phyloP scores from a whole-genome alignment of 257 asterid genomes.

The Fraxinus excelsior region DNA sequence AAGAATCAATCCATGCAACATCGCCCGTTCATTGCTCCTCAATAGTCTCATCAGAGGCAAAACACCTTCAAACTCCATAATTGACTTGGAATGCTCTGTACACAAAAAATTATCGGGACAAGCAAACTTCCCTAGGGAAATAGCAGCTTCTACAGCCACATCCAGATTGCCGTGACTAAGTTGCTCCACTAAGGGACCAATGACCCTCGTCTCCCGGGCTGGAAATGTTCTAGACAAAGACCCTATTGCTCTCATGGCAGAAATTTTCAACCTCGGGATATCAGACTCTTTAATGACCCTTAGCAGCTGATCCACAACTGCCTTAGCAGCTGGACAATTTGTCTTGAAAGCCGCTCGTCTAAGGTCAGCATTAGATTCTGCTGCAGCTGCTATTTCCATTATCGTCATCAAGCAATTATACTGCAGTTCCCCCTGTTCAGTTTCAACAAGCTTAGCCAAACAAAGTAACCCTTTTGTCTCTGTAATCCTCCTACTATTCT shows the following conservation, averaged over 20 bases:
- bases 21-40: constrained; percentile 56
- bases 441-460: constrained; percentile 76
- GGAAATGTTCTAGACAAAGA: constrained; percentile 78
- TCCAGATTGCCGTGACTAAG: constrained; percentile 55
- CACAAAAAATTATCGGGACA: constrained; percentile 61
- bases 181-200: constrained; percentile 53
- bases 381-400: constrained; percentile 78
- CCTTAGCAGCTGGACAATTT: constrained; percentile 80
- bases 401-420: constrained; percentile 67
- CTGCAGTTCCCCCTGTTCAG: constrained; percentile 63
- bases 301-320: constrained; percentile 73
- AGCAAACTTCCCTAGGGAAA: constrained; percentile 65
- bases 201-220: constrained; percentile 68
- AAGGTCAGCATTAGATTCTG: constrained; percentile 71
- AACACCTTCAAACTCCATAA: constrained; percentile 68
- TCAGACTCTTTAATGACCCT: constrained; percentile 50
- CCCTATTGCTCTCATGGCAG: constrained; percentile 66
- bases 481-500: constrained; percentile 64
- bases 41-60: constrained; percentile 51
- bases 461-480: constrained; percentile 86
- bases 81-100: constrained; percentile 62
- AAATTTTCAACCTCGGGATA: constrained; percentile 37
- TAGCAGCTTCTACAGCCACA: constrained; percentile 65
- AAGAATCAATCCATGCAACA: constrained; percentile 54
- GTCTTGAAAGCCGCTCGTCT: constrained; percentile 72